These are phyloP conservation scores for Claviceps sp. DNA, from an alignment of 2,329 filamentous ascomycete genomes.

Conservation along the genomic window DNA sequence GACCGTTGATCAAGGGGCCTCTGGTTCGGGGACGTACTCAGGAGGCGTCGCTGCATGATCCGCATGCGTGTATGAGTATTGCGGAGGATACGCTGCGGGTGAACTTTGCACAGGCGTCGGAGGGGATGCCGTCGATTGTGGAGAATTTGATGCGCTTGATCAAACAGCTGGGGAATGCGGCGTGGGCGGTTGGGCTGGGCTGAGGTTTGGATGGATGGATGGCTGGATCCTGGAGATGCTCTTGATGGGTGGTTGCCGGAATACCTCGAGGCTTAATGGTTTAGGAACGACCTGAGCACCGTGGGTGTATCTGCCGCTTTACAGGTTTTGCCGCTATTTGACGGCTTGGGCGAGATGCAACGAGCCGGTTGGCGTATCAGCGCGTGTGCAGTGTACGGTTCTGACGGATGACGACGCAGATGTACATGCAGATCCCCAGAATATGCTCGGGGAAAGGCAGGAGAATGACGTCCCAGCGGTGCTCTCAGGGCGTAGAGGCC, in stretches of 20 bases:
- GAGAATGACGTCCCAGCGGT: too few relatives aligned
- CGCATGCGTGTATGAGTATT: conserved; percentile 44
- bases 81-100: conserved; percentile 41
- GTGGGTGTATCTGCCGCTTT: too few relatives aligned
- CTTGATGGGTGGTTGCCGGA: too few relatives aligned
- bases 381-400: too few relatives aligned
- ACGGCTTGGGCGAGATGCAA: too few relatives aligned
- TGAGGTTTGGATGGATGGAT: conserved; percentile 4
- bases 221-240: too few relatives aligned
- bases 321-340: too few relatives aligned
- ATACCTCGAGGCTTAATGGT: too few relatives aligned
- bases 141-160: conserved; percentile 55
- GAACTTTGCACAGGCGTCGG: conserved; percentile 33
- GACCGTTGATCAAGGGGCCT: conserved; percentile 33
- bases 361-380: too few relatives aligned
- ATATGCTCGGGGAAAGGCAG: too few relatives aligned
- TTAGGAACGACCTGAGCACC: too few relatives aligned
- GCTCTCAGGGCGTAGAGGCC: background rate
- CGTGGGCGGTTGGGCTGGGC: conserved; percentile 24
- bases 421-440: background rate
- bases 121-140: conserved; percentile 43
- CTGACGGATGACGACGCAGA: background rate
- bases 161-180: conserved; percentile 42
- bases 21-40: conserved; percentile 14
- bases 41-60: conserved; percentile 37